A percentile compares a stretch with the other conserved stretches of the same genome.
phyloP scores from a whole-genome alignment of 176 grass and related monocot species.

The Triticum dicoccoides region DNA sequence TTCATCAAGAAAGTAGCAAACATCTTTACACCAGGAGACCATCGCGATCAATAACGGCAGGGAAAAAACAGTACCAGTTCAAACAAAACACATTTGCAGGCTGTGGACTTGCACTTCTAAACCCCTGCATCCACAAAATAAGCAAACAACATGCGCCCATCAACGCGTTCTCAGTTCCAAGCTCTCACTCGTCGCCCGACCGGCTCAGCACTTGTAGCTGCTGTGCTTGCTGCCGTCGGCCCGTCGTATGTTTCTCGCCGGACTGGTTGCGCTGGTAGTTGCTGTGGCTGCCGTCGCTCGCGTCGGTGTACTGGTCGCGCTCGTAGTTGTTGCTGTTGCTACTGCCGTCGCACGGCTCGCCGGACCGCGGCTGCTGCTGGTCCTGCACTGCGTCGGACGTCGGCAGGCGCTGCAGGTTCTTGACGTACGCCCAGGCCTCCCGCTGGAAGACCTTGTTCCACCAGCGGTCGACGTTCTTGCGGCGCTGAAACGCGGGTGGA shows the following conservation, averaged over 20 bases:
- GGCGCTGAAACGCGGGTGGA: slow-evolving; percentile 41
- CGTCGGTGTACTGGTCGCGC: neutral
- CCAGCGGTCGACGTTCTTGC: slow-evolving; percentile 67
- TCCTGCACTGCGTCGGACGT: neutral
- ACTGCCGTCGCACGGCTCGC: neutral
- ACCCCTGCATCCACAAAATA: neutral
- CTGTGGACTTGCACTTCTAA: neutral
- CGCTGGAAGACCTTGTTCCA: slow-evolving; percentile 56
- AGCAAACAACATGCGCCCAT: neutral
- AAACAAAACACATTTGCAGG: neutral
- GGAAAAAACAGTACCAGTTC: neutral
- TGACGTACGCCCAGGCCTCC: slow-evolving; percentile 63
- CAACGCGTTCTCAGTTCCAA: neutral
- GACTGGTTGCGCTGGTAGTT: neutral
- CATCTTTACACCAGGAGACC: slow-evolving; percentile 26
- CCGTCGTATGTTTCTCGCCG: no score
- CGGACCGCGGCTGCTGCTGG: neutral
- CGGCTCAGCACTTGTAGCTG: neutral
- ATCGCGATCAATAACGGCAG: neutral
- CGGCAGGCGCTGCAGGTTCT: slow-evolving; percentile 58
- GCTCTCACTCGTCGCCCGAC: neutral
- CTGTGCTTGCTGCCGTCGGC: neutral
- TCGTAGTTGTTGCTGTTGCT: neutral
- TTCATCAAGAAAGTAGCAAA: slow-evolving; percentile 2
- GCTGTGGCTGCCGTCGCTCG: neutral